Evolutionary conservation across 2,329 filamentous ascomycete genomes (phyloP).

Genomic region (Ampelomyces quisqualis): DNA sequence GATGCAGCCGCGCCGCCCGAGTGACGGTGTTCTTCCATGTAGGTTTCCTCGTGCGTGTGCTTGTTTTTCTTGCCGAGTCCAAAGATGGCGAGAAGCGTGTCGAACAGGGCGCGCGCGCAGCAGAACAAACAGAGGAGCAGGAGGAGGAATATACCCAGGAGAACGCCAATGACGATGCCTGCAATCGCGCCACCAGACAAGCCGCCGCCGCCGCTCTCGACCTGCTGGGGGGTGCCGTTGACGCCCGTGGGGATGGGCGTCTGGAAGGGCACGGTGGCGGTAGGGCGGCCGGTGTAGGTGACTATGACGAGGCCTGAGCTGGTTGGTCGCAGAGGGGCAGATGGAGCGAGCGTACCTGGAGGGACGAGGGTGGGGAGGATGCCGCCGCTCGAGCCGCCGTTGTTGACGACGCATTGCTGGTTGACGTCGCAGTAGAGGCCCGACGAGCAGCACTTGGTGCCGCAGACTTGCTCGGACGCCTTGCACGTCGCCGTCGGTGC

Average conservation of each 20-base stretch:
- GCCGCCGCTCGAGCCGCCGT: slow-evolving; percentile 51
- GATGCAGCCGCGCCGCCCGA: slow-evolving; percentile 60
- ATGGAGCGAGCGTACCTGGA: slow-evolving; percentile 45
- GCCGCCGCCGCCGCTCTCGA: slow-evolving; percentile 31
- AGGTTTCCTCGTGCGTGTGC: slow-evolving; percentile 57
- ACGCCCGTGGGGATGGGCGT: slow-evolving; percentile 57
- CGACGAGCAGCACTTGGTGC: slow-evolving; percentile 67
- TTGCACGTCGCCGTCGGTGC: slow-evolving; percentile 47
- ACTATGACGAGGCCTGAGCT: slow-evolving; percentile 57
- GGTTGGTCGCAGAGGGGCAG: slow-evolving; percentile 53
- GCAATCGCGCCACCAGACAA: slow-evolving; percentile 75
- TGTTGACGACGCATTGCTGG: slow-evolving; percentile 59
- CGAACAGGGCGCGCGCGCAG: slow-evolving; percentile 57
- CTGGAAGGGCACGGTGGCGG: slow-evolving; percentile 52
- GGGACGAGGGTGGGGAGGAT: slow-evolving; percentile 22
- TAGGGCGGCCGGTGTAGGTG: slow-evolving; percentile 48
- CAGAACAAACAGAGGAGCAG: slow-evolving; percentile 74
- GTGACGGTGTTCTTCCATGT: slow-evolving; percentile 64
- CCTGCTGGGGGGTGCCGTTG: slow-evolving; percentile 40
- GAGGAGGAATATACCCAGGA: slow-evolving; percentile 67
- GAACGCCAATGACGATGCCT: slow-evolving; percentile 74
- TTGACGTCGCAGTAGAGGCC: slow-evolving; percentile 65
- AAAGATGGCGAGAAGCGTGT: slow-evolving; percentile 60
- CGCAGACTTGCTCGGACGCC: slow-evolving; percentile 61
- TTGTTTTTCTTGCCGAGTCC: slow-evolving; percentile 56